A percentile compares a stretch with the other conserved stretches of the same genome.
phyloP scores from a whole-genome alignment of 148 eudicot species.

The Camellia sinensis region DNA sequence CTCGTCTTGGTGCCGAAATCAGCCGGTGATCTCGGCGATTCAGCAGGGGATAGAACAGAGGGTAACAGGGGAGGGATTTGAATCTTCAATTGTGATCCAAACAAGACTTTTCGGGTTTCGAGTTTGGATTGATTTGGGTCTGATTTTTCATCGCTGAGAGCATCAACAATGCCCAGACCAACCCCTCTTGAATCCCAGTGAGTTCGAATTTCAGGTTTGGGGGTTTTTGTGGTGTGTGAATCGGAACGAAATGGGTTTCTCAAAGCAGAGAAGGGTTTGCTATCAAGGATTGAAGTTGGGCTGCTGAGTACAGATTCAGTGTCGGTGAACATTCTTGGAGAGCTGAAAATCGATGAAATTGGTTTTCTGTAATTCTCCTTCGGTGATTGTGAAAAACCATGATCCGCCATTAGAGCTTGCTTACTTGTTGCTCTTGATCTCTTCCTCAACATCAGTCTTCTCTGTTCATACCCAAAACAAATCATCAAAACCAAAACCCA shows the following conservation, averaged over 20 bases:
- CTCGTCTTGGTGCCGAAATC: conserved; percentile 57
- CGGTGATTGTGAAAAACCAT: conserved; percentile 27
- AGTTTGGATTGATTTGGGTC: conserved; percentile 22
- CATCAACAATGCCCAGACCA: conserved; percentile 55
- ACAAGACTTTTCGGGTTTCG: conserved; percentile 31
- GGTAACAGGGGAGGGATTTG: conserved; percentile 48
- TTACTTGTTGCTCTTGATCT: conserved; percentile 19
- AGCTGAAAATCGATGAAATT: conserved; percentile 29
- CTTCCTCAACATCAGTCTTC: conserved; percentile 27
- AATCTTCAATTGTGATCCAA: conserved; percentile 53
- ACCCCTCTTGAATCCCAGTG: conserved; percentile 30
- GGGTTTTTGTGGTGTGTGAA: conserved; percentile 24
- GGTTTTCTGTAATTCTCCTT: conserved; percentile 22
- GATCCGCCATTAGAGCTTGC: conserved; percentile 48
- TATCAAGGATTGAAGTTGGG: conserved; percentile 63
- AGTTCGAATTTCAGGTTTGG: conserved; percentile 26
- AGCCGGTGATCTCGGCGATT: conserved; percentile 40
- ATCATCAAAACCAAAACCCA: neutral
- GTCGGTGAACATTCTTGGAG: conserved; percentile 35
- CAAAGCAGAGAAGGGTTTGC: conserved; percentile 32
- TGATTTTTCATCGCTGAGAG: conserved; percentile 30
- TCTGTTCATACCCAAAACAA: neutral
- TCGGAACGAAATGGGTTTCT: conserved; percentile 43
- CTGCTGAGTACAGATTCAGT: conserved; percentile 47
- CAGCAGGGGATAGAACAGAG: conserved; percentile 20